Evolutionary conservation across 768 basidiomycete species (phyloP).

Genomic region (Leccinum incarnatum): DNA sequence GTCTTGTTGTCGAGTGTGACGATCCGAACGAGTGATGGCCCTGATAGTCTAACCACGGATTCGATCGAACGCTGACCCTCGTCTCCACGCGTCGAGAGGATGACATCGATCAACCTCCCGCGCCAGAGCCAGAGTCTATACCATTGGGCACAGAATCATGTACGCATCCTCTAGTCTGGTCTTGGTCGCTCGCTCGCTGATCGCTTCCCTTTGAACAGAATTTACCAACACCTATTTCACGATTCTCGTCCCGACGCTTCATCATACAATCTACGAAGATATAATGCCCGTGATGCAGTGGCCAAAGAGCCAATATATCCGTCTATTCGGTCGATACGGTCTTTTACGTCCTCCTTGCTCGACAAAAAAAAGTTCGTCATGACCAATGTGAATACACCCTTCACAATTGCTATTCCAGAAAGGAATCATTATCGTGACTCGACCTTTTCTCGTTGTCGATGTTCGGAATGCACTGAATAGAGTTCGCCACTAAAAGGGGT

Average conservation of each 20-base stretch:
- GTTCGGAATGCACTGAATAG: background rate
- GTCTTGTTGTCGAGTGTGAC: background rate
- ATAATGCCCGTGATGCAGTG: conserved; percentile 9
- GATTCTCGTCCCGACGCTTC: background rate
- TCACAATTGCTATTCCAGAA: background rate
- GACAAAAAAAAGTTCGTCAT: conserved; percentile 4
- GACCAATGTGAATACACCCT: conserved; percentile 8
- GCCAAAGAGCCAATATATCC: conserved; percentile 7
- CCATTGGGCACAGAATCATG: conserved; percentile 17
- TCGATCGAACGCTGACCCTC: conserved; percentile 62
- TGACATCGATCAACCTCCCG: conserved; percentile 31
- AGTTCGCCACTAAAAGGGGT: background rate
- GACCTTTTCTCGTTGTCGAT: background rate
- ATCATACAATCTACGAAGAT: conserved; percentile 15
- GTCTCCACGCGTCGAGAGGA: conserved; percentile 55
- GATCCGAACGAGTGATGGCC: conserved; percentile 12
- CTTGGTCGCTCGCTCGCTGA: background rate
- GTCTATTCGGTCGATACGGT: conserved; percentile 9
- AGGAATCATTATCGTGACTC: background rate
- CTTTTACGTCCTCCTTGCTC: conserved; percentile 4
- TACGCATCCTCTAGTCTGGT: conserved; percentile 2
- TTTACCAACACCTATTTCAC: conserved; percentile 7
- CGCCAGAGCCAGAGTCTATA: conserved; percentile 13
- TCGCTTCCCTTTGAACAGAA: conserved; percentile 13
- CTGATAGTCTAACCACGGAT: conserved; percentile 67